Evolutionary conservation across 179 eudicot species (phyloP).

Genomic region (Heliamphora pulchella): DNA sequence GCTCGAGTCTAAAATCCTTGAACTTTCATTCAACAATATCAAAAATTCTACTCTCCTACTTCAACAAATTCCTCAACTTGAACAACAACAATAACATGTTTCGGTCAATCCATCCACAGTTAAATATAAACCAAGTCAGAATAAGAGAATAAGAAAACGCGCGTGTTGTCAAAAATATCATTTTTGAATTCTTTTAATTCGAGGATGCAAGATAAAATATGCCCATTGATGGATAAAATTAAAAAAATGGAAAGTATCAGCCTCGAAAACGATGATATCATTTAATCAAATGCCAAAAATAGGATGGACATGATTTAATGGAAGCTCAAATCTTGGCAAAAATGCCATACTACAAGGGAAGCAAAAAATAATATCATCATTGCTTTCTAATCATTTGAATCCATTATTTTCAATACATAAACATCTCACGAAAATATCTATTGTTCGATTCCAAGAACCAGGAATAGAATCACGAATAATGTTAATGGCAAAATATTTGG

Average conservation of each 20-base stretch:
- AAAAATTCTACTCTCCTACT: not conserved
- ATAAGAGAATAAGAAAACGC: not conserved
- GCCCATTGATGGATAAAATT: not conserved
- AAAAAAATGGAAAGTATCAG: not conserved
- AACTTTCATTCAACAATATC: not conserved
- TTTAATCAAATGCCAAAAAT: not conserved
- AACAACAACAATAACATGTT: not conserved
- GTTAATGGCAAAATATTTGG: not conserved
- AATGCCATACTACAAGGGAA: not conserved
- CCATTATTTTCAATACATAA: not conserved
- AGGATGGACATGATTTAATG: not conserved
- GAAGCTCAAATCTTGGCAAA: not conserved
- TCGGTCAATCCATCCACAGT: not conserved
- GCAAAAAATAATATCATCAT: not conserved
- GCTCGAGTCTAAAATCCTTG: not conserved
- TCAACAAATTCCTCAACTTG: not conserved
- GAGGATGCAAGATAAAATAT: not conserved
- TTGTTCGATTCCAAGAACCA: no score
- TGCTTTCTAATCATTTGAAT: not conserved
- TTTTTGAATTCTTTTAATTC: not conserved
- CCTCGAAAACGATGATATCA: not conserved
- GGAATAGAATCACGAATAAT: no score
- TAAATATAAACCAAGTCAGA: not conserved
- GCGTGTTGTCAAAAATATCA: not conserved
- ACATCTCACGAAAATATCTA: not conserved